Evolutionary conservation across 1,284 basidiomycete species (phyloP), one percentile per base, ranked within the genome.

Genomic region (Cutaneotrichosporon curvatum): DNA sequence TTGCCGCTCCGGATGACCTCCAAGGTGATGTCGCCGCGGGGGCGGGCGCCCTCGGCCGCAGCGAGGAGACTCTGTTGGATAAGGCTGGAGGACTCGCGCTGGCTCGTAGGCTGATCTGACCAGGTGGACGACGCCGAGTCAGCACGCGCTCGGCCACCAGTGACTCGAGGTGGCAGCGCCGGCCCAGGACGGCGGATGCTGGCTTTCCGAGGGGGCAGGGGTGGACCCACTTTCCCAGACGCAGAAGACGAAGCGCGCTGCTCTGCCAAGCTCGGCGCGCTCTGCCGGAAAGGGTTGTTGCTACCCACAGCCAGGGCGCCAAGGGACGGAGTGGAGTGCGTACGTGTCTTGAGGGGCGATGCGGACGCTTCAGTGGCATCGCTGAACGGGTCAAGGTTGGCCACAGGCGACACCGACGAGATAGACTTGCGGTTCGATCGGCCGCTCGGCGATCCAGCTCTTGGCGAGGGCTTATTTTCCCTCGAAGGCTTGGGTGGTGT

Each of bases 21-120:
- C 8, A 58, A 7, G 10, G 39, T 41, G 1, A 47, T 3, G 8
- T 45, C 44, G 15, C 39, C 44, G 16, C 33, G 25, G 10, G 33
- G 10, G 14, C 19, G 23, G 15, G 6, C 36, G 36, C 21, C 31
- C 47, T 18, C 40, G 37, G 51, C 47, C 4, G 54, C 57, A 1
- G 57, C 57, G 0, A 50, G 49, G 9, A 58, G 38, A 33, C 47
- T 50, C 36, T 53, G 49, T 40, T 50, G 47, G 22, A 58, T 58
- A 37, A 58, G 34, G 3, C 21, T 20, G 1, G 47, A 50, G 7
- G 57, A 45, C 23, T 45, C 39, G 3, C 44, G 25, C 9, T 19
- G 45, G n/a, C 48, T 51, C 1, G 56, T 58, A 21, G 53, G 53
- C 30, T 51, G 52, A n/a, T n/a, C 33, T 7, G 28, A n/a, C 11